Evolutionary conservation across 306 rosid species (phyloP), one percentile per base, ranked within the genome.

Genomic region (Vachellia collinsii): DNA sequence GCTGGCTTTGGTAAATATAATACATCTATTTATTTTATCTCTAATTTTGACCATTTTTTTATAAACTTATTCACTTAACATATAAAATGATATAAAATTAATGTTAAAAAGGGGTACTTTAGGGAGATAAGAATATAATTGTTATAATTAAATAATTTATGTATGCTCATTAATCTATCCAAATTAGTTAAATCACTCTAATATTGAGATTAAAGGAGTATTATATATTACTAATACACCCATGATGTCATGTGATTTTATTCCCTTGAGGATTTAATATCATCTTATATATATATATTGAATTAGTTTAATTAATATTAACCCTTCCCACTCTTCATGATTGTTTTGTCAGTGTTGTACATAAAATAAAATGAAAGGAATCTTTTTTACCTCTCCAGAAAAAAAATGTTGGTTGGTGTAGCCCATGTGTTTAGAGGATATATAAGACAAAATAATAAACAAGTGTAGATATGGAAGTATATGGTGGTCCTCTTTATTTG

Each of bases 221-320:
- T 6, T n/a, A 50, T 16, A 16, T 50, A 17, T 14, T 4, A 36
- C 39, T 11, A 14, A 34, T 65, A 11, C 14, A 37, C 42, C 74
- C 74, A 44, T 70, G 11, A 70, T 70, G n/a, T 70, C 56, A 43
- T 70, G 74, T 70, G 39, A 12, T 20, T 70, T 70, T 43, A 22
- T 70, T 69, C 74, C n/a, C 34, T 29, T 29, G 34, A 29, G 34
- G 34, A 29, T 29, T 29, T 37, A 44, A 11, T 44, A 43, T 16
- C 17, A 17, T 51, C 22, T 51, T 51, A 17, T 8, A 51, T 67
- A 17, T 8, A 51, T 67, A 19, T 4, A 19, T 19, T 66, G 29
- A 38, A 9, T 7, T 8, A 11, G 1, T 38, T 19, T 65, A 17
- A 36, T 58, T 13, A 6, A 36, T 37, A 46, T 46, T 11, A 4